Base-by-base conservation (phyloP, 2,329 filamentous ascomycete species). In the Penicillium psychrosexuale region DNA sequence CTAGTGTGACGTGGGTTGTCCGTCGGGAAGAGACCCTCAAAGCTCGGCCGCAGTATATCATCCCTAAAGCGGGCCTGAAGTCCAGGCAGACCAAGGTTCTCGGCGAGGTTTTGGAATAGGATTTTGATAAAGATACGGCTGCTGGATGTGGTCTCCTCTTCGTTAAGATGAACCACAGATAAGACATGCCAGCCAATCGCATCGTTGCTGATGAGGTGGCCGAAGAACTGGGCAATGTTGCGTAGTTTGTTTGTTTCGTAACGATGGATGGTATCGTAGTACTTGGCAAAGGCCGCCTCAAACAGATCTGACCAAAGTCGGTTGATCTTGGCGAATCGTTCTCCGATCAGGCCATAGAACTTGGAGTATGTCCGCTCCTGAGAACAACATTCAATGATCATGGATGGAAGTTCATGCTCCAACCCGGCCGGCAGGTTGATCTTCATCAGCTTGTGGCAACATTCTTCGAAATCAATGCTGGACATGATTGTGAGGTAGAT, bases 81-180 rank as follows among this genome's bases (percentile, higher is more conserved):
- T 67, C 88, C 90, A 44, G 86, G 80, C 80, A 97, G 86, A 55
- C 94, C 93, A 56, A 96, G 82, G 57, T 90, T 89, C 74, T 97
- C 91, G 5, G 87, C 83, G 24, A 97, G 83, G 67, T 97, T 91
- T 72, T 97, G 91, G 70, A 99, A 95, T 12, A 99, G 77, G 54
- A 97, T 97, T 78, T 97, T 97, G 80, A 99, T 89, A 70, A 97
- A 99, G 72, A 99, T 97, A 79, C 94, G 90, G 64, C 90, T 96
- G 59, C 91, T 94, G 2, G 91, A 93, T 0, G 93, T 99, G 0
- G 94, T 99, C 68, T 99, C 94, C 55, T 97, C 93, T 72, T 99
- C 92, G 69, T 94, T 99, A 48, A 99, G 78, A 70, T 92, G 92
- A 58, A 99, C 85, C 51, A 87, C 82, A 0, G 87, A 89, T 44